Conservation (phyloP, 306 rosid species). For the Crataegus laevigata region DNA sequence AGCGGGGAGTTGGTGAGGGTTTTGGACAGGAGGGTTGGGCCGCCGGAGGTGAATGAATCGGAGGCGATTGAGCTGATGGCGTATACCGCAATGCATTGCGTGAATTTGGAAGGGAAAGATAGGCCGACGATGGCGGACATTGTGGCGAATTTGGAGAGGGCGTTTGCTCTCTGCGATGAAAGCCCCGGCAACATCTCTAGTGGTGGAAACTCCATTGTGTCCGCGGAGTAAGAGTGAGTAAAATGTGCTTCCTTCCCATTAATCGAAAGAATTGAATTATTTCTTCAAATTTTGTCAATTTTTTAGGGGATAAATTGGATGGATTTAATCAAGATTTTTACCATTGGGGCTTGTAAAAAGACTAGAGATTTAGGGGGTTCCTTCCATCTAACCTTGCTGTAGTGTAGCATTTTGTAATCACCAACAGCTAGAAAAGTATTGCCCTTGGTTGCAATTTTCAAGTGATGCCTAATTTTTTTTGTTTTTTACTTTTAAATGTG, state of each 20-base stretch:
- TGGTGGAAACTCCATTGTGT: slow-evolving; percentile 50
- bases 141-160: slow-evolving; percentile 73
- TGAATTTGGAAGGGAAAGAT: slow-evolving; percentile 87
- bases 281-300: slow-evolving; percentile 15
- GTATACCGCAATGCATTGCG: slow-evolving; percentile 71
- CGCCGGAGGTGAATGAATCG: slow-evolving; percentile 47
- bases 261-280: slow-evolving; percentile 1
- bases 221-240: slow-evolving; percentile 35
- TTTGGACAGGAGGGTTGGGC: slow-evolving; percentile 63
- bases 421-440: slow-evolving; percentile 13
- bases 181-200: slow-evolving; percentile 63
- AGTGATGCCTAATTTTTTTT: background rate
- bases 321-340: background rate
- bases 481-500: background rate
- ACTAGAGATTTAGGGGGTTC: background rate
- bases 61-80: slow-evolving; percentile 87
- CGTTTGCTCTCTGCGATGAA: slow-evolving; percentile 50
- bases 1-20: slow-evolving; percentile 58
- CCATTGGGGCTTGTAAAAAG: slow-evolving; percentile 18
- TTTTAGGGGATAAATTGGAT: background rate
- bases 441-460: slow-evolving; percentile 9
- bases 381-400: slow-evolving; percentile 20
- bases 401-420: slow-evolving; percentile 22
- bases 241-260: background rate
- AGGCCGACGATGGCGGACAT: slow-evolving; percentile 87